Percentiles rank a stretch among this genome's conserved stretches.
phyloP scores from a whole-genome alignment of 768 basidiomycete genomes.

The Aureoboletus auriporus region DNA sequence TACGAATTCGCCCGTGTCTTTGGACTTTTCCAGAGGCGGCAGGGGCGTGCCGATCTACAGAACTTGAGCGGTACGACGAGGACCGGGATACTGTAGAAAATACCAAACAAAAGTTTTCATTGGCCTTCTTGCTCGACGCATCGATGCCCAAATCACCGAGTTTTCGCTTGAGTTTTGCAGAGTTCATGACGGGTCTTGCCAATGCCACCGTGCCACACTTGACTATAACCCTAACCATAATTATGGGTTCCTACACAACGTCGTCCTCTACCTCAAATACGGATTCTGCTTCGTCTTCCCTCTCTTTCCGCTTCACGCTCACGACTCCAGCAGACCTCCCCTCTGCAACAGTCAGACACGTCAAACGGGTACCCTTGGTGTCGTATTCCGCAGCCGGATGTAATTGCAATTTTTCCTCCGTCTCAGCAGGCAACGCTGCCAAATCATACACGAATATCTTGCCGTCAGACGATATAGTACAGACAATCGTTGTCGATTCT shows the following conservation, averaged over 20 bases:
- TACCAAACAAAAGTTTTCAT: constrained; percentile 84
- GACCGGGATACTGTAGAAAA: constrained; percentile 11
- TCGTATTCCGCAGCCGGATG: constrained; percentile 67
- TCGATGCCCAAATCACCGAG: constrained; percentile 79
- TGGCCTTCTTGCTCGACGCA: constrained; percentile 62
- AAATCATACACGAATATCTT: constrained; percentile 76
- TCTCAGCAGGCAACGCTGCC: constrained; percentile 38
- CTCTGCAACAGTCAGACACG: constrained; percentile 63
- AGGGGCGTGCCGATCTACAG: constrained; percentile 88
- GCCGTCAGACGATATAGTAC: constrained; percentile 89
- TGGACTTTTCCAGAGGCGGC: constrained; percentile 90
- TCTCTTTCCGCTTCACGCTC: constrained; percentile 37
- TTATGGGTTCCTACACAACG: constrained; percentile 22
- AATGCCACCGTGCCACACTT: no score
- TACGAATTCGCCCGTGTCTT: constrained; percentile 91
- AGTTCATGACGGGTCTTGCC: constrained; percentile 31
- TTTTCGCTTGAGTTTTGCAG: constrained; percentile 73
- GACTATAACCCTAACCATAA: no score
- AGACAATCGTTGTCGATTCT: constrained; percentile 56
- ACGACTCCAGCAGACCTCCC: constrained; percentile 29
- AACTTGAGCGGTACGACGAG: not conserved
- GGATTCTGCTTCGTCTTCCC: constrained; percentile 23
- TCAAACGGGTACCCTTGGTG: constrained; percentile 82
- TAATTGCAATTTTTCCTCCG: constrained; percentile 33
- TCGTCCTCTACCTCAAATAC: constrained; percentile 33